Evolutionary conservation across 805 yeast species (phyloP), one percentile per base, ranked within the genome.

Genomic region (Myxozyma neglecta): DNA sequence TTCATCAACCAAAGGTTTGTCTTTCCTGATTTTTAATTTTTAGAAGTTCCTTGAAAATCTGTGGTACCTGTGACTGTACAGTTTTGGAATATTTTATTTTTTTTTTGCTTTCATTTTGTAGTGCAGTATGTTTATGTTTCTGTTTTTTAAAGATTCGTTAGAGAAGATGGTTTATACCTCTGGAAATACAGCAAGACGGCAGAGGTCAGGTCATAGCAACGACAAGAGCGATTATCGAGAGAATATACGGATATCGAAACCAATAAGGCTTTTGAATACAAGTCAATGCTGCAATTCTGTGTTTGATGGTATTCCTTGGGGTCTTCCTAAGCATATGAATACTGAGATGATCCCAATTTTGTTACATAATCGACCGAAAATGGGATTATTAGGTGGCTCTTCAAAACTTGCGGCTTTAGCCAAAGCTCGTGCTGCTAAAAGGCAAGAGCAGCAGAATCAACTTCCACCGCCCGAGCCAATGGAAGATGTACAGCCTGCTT

Each of bases 341-440:
- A 40, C 58, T 16, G 58, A 40, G 16, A n/a, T 61, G 35, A 36
- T 49, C 18, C 9, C 39, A 6, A 36, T 44, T 8, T 13, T 42
- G 1, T 9, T 9, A 16, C 45, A 48, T 20, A 16, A 36, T 14
- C 37, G 36, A 16, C 58, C 58, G n/a, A 56, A 24, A 29, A 32
- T 42, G 43, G 62, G 67, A 24, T 37, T 64, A 14, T 44, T 61
- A 3, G 67, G 67, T 29, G 65, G 65, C n/a, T 64, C 66, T 14
- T 79, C 85, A 4, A 81, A 81, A 66, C 70, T 82, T 52, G 80
- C 83, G 44, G 76, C 76, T 37, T 72, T 83, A 67, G 85, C 85
- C n/a, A 78, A 76, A 65, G 74, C 77, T 47, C 74, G 80, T 60
- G 68, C 72, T 11, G 63, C 63, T 11, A 51, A 59, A 46, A 51